Base-by-base conservation (phyloP, 495 filamentous ascomycete genomes). In the Bryoglossum gracile region DNA sequence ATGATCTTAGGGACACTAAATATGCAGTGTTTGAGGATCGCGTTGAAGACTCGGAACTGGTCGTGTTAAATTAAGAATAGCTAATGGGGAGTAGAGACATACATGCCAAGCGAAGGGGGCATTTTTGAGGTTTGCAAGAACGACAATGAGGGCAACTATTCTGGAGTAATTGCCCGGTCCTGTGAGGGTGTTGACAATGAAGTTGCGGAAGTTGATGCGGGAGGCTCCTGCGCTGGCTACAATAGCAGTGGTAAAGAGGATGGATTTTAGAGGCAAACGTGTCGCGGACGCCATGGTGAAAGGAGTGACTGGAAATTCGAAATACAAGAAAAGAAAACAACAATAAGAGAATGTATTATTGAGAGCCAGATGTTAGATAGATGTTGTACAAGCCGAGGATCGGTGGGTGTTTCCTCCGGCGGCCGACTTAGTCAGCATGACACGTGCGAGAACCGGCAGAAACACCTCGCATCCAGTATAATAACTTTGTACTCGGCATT, bases 101-200 rank as follows among this genome's bases (percentile, higher is more conserved):
- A 86, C 83, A 60, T 86, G 84, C 86, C 86, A 90, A 10, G 76
- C 73, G n/a, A 82, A 64, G 0, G 86, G 86, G n/a, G 87, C 39
- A 51, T 71, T 83, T 72, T 90, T 89, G 69, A 81, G 67, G 58
- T 87, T 86, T 9, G 71, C 52, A 1, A 82, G 55, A 4, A 78
- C 64, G 14, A 84, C 65, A 4, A 77, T 14, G 3, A 82, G 45
- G 18, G 73, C 68, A 8, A 79, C 40, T 36, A 74, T 67, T 2
- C 74, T 65, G 21, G 65, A 69, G 0, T 64, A 71, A 26, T 68
- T 65, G 1, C 73, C 73, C 0, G 75, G 73, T 0, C 73, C 75
- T 0, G 67, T 73, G 55, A 77, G 60, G 51, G 70, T 74, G n/a
- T 64, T 53, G 35, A 54, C 48, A 11, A 74, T 26, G 23, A 63